Base-by-base conservation (phyloP, 352 stramenopile genomes). In the Phytophthora vignae region DNA sequence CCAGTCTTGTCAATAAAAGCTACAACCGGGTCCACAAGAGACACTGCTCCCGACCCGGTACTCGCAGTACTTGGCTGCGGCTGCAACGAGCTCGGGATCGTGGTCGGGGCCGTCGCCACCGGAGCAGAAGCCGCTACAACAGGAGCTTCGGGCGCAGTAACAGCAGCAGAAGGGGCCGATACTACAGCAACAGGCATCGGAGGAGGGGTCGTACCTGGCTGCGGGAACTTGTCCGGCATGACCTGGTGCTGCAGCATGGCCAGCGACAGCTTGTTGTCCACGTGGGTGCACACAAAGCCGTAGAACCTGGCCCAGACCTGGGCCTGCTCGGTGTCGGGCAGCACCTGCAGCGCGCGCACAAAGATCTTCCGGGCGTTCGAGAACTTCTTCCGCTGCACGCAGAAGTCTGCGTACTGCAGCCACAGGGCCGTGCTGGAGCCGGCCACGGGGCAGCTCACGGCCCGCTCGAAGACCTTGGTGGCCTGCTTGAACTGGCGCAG, bases 401-500 rank as follows among this genome's bases (percentile, higher is more conserved):
- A 94, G 63, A 94, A 94, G 53, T 79, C 67, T 29, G 86, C 85
- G 49, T 93, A 94, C 64, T 88, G 76, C 17, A 92, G 71, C 85
- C 84, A 94, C 27, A 91, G 64, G 9, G 63, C 58, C 4, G 63
- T 76, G 57, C 65, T 79, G 17, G 25, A 48, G 19, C 76, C 71
- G 2, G 83, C 85, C 3, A 91, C 69, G 9, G 83, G 74, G 55
- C 84, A 92, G 48, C 50, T 76, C 52, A 85, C 79, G 5, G 84
- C 87, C 46, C 74, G 66, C 64, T 94, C 87, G 58, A 93, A 91
- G 36, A 93, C 85, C 61, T 91, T 93, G 8, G 87, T 94, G 44
- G 87, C 86, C 71, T 94, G 87, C 63, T 94, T 94, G 67, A 94
- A 94, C 77, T 94, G 87, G 12, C 87, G 84, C 57, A 94, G 67